Evolutionary conservation across 768 basidiomycete genomes (phyloP).

Genomic region (Suillus luteus): DNA sequence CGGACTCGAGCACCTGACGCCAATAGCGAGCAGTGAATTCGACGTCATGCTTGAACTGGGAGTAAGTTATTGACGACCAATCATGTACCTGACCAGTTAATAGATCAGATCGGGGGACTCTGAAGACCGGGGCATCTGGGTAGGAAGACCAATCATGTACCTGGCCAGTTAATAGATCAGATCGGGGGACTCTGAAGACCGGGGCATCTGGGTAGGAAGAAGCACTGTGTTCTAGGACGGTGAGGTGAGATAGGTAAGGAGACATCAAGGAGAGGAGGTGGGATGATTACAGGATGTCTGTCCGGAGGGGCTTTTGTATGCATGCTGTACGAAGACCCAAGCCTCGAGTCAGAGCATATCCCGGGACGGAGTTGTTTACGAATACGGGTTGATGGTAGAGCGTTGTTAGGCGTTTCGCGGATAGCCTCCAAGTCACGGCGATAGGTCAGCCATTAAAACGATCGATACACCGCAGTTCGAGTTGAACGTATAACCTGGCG

Average conservation of each 20-base stretch:
- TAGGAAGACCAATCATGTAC: slow-evolving; percentile 55
- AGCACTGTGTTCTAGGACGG: slow-evolving; percentile 61
- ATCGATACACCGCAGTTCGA: slow-evolving; percentile 34
- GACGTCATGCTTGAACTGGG: slow-evolving; percentile 64
- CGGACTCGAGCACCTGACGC: slow-evolving; percentile 47
- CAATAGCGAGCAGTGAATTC: slow-evolving; percentile 68
- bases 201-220: slow-evolving; percentile 47
- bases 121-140: slow-evolving; percentile 58
- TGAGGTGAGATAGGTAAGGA: slow-evolving; percentile 52
- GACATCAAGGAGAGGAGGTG: slow-evolving; percentile 25
- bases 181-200: slow-evolving; percentile 62
- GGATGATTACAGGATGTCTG: slow-evolving; percentile 11
- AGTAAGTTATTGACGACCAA: slow-evolving; percentile 67
- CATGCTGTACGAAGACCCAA: slow-evolving; percentile 28
- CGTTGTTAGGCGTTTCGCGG: slow-evolving; percentile 27
- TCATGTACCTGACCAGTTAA: slow-evolving; percentile 43
- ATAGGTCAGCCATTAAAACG: slow-evolving; percentile 37
- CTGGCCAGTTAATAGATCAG: slow-evolving; percentile 44
- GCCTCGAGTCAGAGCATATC: slow-evolving; percentile 20
- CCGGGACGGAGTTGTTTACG: slow-evolving; percentile 35
- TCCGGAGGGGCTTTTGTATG: slow-evolving; percentile 30
- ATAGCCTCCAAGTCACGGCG: slow-evolving; percentile 37
- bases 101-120: slow-evolving; percentile 52
- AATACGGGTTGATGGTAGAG: slow-evolving; percentile 27
- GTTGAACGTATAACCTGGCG: slow-evolving; percentile 22